Conservation (phyloP, 768 basidiomycete species). For the Hebeloma cylindrosporum region DNA sequence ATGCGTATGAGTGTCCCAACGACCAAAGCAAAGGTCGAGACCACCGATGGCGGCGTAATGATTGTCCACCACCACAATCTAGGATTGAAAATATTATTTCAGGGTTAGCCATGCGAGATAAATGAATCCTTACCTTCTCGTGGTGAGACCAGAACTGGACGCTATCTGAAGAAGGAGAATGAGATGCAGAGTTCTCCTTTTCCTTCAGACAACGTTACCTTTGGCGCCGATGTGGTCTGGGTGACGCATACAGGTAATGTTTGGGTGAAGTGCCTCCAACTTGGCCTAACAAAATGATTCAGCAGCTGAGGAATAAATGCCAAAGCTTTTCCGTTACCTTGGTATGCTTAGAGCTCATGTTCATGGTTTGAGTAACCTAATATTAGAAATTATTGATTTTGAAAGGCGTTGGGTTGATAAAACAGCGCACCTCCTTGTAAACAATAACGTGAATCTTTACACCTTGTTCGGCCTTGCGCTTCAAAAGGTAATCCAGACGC, state of each 20-base stretch:
- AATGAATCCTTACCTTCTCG: slow-evolving; percentile 55
- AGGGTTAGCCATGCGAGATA: too few species aligned
- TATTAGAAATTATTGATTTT: not conserved
- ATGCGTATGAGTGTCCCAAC: slow-evolving; percentile 93
- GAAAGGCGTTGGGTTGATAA: not conserved
- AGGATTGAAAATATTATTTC: not conserved
- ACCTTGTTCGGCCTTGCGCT: slow-evolving; percentile 88
- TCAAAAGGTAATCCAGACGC: slow-evolving; percentile 82
- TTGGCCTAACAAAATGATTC: slow-evolving; percentile 44
- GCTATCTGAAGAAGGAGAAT: slow-evolving; percentile 46
- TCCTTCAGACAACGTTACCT: slow-evolving; percentile 35
- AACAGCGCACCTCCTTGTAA: slow-evolving; percentile 76
- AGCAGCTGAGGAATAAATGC: not conserved
- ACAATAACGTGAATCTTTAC: slow-evolving; percentile 91
- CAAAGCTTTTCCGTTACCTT: slow-evolving; percentile 45
- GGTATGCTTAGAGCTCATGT: slow-evolving; percentile 83
- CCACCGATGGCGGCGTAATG: slow-evolving; percentile 87
- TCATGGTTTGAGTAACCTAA: slow-evolving; percentile 88
- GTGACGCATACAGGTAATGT: slow-evolving; percentile 87
- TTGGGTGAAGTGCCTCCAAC: slow-evolving; percentile 81
- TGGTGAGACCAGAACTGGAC: slow-evolving; percentile 92
- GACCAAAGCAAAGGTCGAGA: slow-evolving; percentile 93
- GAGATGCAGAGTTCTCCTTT: not conserved
- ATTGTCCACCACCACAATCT: slow-evolving; percentile 85
- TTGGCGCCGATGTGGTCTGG: slow-evolving; percentile 88